Percentiles rank a stretch among this genome's conserved stretches.
Evolutionary conservation across 176 grass and related monocot species (phyloP).

Genomic region (Eleusine coracana): DNA sequence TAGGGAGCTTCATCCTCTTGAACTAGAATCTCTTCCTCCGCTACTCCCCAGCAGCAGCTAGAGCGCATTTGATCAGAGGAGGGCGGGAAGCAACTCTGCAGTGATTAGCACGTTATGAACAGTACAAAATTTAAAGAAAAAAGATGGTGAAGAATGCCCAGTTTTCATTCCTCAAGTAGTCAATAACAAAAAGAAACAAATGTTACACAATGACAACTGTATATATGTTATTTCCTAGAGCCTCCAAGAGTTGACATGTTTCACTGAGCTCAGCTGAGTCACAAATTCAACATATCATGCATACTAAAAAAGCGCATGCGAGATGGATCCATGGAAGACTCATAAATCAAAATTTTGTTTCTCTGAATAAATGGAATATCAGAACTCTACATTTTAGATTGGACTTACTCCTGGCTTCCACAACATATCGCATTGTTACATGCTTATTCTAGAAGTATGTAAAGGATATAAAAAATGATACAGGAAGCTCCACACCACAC

Average conservation of each 20-base stretch:
- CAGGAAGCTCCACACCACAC: background rate
- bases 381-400: background rate
- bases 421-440: background rate
- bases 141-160: background rate
- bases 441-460: background rate
- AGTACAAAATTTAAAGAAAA: background rate
- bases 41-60: slow-evolving; percentile 45
- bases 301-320: background rate
- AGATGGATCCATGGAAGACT: background rate
- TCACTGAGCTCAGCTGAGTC: background rate
- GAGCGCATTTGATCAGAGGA: slow-evolving; percentile 26
- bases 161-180: background rate
- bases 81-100: slow-evolving; percentile 60
- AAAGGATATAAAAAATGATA: slow-evolving; percentile 1
- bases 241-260: background rate
- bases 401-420: background rate
- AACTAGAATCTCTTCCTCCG: slow-evolving; percentile 62
- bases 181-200: background rate
- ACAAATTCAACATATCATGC: background rate
- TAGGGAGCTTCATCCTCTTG: slow-evolving; percentile 53
- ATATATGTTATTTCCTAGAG: background rate
- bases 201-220: slow-evolving; percentile 1
- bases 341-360: background rate
- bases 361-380: background rate
- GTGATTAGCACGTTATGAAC: background rate